These are phyloP conservation scores for Aquanectria penicillioides DNA, from an alignment of 2,329 filamentous ascomycete genomes.

Conservation along the genomic window DNA sequence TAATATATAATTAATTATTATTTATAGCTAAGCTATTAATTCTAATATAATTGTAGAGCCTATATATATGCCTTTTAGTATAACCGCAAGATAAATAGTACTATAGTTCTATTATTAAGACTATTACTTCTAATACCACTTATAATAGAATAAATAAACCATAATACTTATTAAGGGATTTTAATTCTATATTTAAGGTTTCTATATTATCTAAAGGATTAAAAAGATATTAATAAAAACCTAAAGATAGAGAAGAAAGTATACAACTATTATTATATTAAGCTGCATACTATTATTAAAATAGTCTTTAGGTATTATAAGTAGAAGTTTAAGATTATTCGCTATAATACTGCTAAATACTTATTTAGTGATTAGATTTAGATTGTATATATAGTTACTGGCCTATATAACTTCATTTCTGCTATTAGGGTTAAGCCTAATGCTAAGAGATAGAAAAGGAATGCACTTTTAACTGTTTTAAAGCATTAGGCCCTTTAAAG, in stretches of 20 bases:
- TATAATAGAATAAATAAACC: no score
- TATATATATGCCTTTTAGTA: no score
- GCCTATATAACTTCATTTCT: not conserved
- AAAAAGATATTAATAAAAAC: constrained; percentile 1
- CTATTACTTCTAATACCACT: no score
- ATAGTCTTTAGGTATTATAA: constrained; percentile 2
- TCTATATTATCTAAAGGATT: constrained; percentile 5
- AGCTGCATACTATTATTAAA: constrained; percentile 1
- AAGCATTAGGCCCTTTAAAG: not conserved
- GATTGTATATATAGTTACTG: constrained; percentile 15
- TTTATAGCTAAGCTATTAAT: no score
- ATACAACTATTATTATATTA: constrained; percentile 13
- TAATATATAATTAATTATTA: no score
- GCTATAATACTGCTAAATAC: not conserved
- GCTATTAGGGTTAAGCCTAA: not conserved
- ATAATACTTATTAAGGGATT: not conserved
- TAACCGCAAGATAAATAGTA: no score
- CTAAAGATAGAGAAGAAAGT: constrained; percentile 7
- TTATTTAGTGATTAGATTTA: constrained; percentile 7
- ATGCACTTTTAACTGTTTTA: not conserved
- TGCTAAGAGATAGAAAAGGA: not conserved
- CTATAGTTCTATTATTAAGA: no score
- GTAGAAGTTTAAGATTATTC: constrained; percentile 8
- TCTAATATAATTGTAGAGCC: no score
- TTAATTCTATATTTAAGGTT: constrained; percentile 1